Evolutionary conservation across 2,329 filamentous ascomycete genomes (phyloP).

Genomic region (Penicillium sumatraense): DNA sequence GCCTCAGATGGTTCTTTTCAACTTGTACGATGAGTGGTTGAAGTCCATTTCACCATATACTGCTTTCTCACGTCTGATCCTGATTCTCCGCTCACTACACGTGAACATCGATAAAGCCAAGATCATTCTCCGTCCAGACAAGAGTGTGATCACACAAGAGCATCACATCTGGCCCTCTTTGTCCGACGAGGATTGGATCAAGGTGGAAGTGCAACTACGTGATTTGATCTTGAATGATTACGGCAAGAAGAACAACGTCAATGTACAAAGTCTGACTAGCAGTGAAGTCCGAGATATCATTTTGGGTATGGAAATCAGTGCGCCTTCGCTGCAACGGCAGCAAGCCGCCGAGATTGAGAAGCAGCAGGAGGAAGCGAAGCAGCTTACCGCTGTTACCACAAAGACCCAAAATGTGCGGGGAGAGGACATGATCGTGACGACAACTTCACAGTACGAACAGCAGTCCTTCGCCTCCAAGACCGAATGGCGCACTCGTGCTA

Average conservation of each 20-base stretch:
- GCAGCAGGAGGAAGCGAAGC: slow-evolving; percentile 95
- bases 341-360: slow-evolving; percentile 99
- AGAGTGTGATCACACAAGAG: slow-evolving; percentile 96
- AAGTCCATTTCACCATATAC: slow-evolving; percentile 99
- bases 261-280: slow-evolving; percentile 92
- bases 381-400: slow-evolving; percentile 94
- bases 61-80: slow-evolving; percentile 90
- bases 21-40: slow-evolving; percentile 97
- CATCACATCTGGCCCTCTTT: slow-evolving; percentile 98
- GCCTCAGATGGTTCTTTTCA: slow-evolving; percentile 99
- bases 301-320: slow-evolving; percentile 98
- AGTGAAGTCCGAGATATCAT: slow-evolving; percentile 99
- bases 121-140: slow-evolving; percentile 90
- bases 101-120: slow-evolving; percentile 99
- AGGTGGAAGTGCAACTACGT: slow-evolving; percentile 95
- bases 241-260: slow-evolving; percentile 99
- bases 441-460: slow-evolving; percentile 96
- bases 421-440: slow-evolving; percentile 97
- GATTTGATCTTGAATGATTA: slow-evolving; percentile 98
- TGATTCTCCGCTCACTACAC: slow-evolving; percentile 92
- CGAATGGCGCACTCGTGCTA: slow-evolving; percentile 95
- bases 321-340: slow-evolving; percentile 96
- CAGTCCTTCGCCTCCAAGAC: slow-evolving; percentile 98
- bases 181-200: slow-evolving; percentile 97
- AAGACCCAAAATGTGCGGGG: slow-evolving; percentile 97